Conservation (phyloP, 1,284 basidiomycete genomes). For the Coniophora puteana region DNA sequence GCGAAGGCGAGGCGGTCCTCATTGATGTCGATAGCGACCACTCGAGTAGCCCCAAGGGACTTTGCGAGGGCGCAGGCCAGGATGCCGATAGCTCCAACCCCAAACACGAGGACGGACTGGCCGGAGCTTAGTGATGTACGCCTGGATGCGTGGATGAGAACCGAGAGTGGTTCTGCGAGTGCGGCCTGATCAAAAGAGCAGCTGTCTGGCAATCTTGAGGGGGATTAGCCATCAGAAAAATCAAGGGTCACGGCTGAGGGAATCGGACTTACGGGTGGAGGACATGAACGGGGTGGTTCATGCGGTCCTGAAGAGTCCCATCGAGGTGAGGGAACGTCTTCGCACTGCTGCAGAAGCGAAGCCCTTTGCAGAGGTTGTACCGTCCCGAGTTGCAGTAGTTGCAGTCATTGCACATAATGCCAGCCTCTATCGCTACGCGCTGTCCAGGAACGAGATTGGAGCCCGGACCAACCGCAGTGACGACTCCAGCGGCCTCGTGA, state of each 20-base stretch:
- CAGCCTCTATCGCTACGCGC: conserved; percentile 92
- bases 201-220: conserved; percentile 67
- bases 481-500: conserved; percentile 86
- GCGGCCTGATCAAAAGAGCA: conserved; percentile 79
- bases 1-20: conserved; percentile 77
- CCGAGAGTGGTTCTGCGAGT: conserved; percentile 88
- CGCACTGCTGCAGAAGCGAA: conserved; percentile 89
- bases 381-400: conserved; percentile 67
- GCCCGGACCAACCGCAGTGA: conserved; percentile 70
- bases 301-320: conserved; percentile 83
- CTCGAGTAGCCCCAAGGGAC: conserved; percentile 63
- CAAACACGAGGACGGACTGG: conserved; percentile 82
- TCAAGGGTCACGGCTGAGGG: conserved; percentile 3
- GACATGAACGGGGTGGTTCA: conserved; percentile 86
- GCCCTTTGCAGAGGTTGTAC: conserved; percentile 89
- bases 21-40: conserved; percentile 87
- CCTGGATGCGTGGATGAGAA: conserved; percentile 80
- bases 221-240: conserved; percentile 15
- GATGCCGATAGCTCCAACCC: conserved; percentile 90
- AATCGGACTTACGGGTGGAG: conserved; percentile 74
- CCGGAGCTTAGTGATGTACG: conserved; percentile 59
- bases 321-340: conserved; percentile 93
- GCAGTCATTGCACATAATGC: conserved; percentile 81
- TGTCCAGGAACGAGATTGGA: conserved; percentile 73
- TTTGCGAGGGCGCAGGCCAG: conserved; percentile 81